Conservation (phyloP, 192 early-diverging fungal genomes). For the Backusella parvicylindrica region DNA sequence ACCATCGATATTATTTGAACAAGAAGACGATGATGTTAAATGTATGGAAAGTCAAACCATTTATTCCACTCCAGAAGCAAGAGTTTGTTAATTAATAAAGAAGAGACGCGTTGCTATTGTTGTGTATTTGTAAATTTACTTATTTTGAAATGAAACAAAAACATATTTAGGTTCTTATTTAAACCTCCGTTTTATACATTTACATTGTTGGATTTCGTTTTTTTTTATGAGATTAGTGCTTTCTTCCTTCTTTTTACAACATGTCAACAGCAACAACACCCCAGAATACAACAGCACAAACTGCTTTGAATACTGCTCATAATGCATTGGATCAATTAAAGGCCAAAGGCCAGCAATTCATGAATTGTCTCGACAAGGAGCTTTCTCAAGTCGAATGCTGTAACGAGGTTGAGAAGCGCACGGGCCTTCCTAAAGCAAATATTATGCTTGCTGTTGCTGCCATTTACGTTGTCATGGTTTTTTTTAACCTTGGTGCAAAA, state of each 20-base stretch:
- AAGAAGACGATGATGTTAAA: not conserved
- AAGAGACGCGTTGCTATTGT: not conserved
- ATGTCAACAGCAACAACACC: not conserved
- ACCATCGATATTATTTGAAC: not conserved
- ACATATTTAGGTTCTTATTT: not conserved
- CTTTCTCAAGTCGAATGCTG: conserved; percentile 64
- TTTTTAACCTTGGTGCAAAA: conserved; percentile 81
- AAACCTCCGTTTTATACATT: not conserved
- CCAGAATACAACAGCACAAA: not conserved
- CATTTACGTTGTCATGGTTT: conserved; percentile 70
- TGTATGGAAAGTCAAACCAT: not conserved
- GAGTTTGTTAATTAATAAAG: not conserved
- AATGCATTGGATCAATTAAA: not conserved
- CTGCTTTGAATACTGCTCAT: not conserved
- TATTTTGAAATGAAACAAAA: not conserved
- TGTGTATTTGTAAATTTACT: not conserved
- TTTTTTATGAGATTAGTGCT: not conserved
- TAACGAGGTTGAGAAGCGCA: conserved; percentile 65
- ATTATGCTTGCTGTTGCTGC: conserved; percentile 55
- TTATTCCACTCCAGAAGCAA: not conserved
- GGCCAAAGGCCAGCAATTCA: conserved; percentile 1
- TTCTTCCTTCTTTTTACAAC: not conserved
- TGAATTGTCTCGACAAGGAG: conserved; percentile 60
- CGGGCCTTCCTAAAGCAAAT: conserved; percentile 85
- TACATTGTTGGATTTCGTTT: not conserved